These are phyloP conservation scores for Populus ilicifolia DNA, from an alignment of 345 rosid species.

Conservation along the genomic window DNA sequence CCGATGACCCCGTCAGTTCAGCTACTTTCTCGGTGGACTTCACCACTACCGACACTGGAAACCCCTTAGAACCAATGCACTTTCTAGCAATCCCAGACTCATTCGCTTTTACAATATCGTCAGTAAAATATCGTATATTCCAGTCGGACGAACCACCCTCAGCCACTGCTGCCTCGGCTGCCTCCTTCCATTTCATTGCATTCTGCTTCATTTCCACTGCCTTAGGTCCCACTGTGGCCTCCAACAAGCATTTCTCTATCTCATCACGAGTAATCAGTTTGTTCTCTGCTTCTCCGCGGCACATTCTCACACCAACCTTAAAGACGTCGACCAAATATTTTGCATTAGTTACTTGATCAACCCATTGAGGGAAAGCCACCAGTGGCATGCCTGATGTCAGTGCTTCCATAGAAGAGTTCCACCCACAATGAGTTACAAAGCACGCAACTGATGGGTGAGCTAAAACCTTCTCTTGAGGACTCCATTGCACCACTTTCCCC, in stretches of 20 bases:
- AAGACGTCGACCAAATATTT: slow-evolving; percentile 59
- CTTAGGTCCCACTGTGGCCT: slow-evolving; percentile 49
- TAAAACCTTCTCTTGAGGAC: slow-evolving; percentile 73
- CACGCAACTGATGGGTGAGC: slow-evolving; percentile 64
- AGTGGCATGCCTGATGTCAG: slow-evolving; percentile 60
- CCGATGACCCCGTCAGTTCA: no score
- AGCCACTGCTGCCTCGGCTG: slow-evolving; percentile 65
- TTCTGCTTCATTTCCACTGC: slow-evolving; percentile 53
- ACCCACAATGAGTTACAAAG: slow-evolving; percentile 84
- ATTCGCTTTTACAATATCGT: slow-evolving; percentile 38
- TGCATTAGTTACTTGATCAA: slow-evolving; percentile 80
- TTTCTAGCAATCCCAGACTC: not conserved
- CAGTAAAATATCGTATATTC: slow-evolving; percentile 62
- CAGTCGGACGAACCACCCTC: slow-evolving; percentile 69
- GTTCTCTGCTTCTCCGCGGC: slow-evolving; percentile 61
- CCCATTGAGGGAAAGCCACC: slow-evolving; percentile 75
- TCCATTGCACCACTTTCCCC: slow-evolving; percentile 67
- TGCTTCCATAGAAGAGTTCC: slow-evolving; percentile 87
- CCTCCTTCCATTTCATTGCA: slow-evolving; percentile 63
- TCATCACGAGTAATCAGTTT: slow-evolving; percentile 56
- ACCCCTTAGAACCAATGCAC: not conserved
- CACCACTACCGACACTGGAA: no score
- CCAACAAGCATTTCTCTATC: slow-evolving; percentile 56
- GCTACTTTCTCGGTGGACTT: no score
- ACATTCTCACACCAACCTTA: slow-evolving; percentile 57